These are phyloP conservation scores for Pseudocercospora ulei DNA, from an alignment of 2,329 filamentous ascomycete species.

Conservation along the genomic window DNA sequence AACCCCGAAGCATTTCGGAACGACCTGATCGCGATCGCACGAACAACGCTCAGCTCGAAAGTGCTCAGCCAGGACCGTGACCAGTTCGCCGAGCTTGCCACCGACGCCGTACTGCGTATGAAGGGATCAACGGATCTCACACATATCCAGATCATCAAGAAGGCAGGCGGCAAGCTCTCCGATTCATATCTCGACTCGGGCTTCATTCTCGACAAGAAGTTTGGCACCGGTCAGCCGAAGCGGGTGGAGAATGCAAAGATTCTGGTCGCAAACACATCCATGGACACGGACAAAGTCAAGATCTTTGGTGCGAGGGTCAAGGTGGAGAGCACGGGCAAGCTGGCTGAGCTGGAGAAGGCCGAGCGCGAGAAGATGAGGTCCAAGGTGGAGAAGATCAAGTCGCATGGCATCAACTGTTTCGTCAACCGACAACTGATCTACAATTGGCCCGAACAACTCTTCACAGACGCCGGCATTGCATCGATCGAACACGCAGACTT, in stretches of 20 bases:
- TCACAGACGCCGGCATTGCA: constrained; percentile 93
- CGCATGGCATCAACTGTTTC: constrained; percentile 98
- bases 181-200: constrained; percentile 97
- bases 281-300: constrained; percentile 99
- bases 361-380: constrained; percentile 99
- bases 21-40: constrained; percentile 80
- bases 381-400: constrained; percentile 98
- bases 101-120: constrained; percentile 81
- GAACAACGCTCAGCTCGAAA: constrained; percentile 94
- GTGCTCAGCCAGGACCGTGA: constrained; percentile 87
- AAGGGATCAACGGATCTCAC: constrained; percentile 86
- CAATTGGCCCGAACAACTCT: constrained; percentile 99
- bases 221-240: constrained; percentile 97
- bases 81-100: constrained; percentile 81
- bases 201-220: constrained; percentile 98
- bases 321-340: constrained; percentile 89
- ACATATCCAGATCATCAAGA: constrained; percentile 99
- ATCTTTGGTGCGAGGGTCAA: constrained; percentile 97
- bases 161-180: constrained; percentile 91
- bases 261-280: constrained; percentile 90
- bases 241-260: constrained; percentile 97
- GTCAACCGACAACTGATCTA: constrained; percentile 99
- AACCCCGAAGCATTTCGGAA: constrained; percentile 74
- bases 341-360: constrained; percentile 96
- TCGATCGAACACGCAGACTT: constrained; percentile 99